These are phyloP conservation scores for Plasmodium yoelii DNA, from an alignment of 169 alveolate species.

Conservation along the genomic window DNA sequence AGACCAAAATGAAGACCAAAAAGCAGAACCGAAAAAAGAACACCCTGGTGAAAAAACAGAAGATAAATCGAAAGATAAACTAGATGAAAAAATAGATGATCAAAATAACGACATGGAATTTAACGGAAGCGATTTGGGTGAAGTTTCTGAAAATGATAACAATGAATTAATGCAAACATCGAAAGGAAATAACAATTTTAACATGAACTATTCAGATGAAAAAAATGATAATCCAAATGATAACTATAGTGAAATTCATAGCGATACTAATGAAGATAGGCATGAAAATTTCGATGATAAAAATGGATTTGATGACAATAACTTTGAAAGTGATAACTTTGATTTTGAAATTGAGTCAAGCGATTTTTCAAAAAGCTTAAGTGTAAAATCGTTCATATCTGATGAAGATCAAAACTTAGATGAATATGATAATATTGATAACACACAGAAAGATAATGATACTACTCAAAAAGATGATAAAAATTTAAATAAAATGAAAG, in stretches of 20 bases:
- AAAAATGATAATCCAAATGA: not conserved
- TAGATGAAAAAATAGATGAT: constrained; percentile 32
- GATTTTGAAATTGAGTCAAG: constrained; percentile 71
- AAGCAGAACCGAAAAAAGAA: constrained; percentile 70
- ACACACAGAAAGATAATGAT: constrained; percentile 11
- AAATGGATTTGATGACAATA: constrained; percentile 11
- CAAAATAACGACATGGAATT: constrained; percentile 58
- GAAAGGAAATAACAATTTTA: constrained; percentile 67
- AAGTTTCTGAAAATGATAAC: not conserved
- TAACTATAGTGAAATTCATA: not conserved
- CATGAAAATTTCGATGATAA: constrained; percentile 4
- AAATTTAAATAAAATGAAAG: constrained; percentile 9
- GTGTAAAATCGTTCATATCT: constrained; percentile 35
- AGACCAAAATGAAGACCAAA: constrained; percentile 21
- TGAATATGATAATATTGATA: constrained; percentile 16
- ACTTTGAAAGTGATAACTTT: constrained; percentile 20
- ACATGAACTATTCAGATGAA: not conserved
- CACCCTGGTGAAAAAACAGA: constrained; percentile 74
- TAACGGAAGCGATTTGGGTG: not conserved
- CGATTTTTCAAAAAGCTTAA: constrained; percentile 52
- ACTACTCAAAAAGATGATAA: constrained; percentile 1
- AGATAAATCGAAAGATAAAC: constrained; percentile 48
- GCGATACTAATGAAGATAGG: constrained; percentile 3
- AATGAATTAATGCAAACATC: constrained; percentile 28
- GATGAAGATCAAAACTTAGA: constrained; percentile 24